phyloP scores from a whole-genome alignment of 345 rosid species.

The Lepidium didymum region DNA sequence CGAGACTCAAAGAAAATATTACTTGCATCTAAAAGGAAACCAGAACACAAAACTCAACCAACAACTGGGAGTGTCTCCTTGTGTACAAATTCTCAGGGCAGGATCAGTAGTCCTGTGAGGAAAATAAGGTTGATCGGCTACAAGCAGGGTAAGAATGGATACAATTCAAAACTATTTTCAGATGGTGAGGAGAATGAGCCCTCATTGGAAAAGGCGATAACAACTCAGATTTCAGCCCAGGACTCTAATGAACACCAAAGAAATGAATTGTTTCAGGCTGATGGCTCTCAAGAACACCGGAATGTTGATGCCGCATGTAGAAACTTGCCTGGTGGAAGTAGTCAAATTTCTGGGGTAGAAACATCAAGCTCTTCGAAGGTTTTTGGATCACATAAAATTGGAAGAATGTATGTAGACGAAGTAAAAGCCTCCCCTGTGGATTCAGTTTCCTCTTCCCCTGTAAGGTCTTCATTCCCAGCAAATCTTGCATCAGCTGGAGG shows the following conservation, averaged over 20 bases:
- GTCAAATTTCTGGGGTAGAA: constrained; percentile 37
- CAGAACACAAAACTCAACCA: constrained; percentile 34
- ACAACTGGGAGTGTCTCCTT: constrained; percentile 37
- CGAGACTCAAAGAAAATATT: constrained; percentile 30
- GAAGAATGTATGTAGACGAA: constrained; percentile 29
- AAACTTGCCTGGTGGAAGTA: constrained; percentile 31
- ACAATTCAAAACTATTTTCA: constrained; percentile 8
- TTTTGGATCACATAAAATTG: constrained; percentile 35
- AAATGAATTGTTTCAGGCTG: constrained; percentile 25
- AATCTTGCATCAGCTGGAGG: constrained; percentile 22
- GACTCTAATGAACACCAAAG: constrained; percentile 13
- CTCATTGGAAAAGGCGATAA: constrained; percentile 30
- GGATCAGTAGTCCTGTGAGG: constrained; percentile 26
- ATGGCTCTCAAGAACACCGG: constrained; percentile 27
- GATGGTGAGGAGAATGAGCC: constrained; percentile 37
- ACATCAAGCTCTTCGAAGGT: constrained; percentile 64
- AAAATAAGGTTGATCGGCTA: constrained; percentile 39
- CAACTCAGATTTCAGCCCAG: constrained; percentile 22
- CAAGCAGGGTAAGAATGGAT: constrained; percentile 30
- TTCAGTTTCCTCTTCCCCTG: constrained; percentile 53
- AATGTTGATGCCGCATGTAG: constrained; percentile 25
- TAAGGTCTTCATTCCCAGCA: constrained; percentile 31
- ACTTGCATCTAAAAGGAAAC: constrained; percentile 29
- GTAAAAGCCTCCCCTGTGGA: constrained; percentile 41
- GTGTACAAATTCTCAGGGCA: constrained; percentile 29